Conservation (phyloP, 2,329 filamentous ascomycete species). For the Colletotrichum sp. region DNA sequence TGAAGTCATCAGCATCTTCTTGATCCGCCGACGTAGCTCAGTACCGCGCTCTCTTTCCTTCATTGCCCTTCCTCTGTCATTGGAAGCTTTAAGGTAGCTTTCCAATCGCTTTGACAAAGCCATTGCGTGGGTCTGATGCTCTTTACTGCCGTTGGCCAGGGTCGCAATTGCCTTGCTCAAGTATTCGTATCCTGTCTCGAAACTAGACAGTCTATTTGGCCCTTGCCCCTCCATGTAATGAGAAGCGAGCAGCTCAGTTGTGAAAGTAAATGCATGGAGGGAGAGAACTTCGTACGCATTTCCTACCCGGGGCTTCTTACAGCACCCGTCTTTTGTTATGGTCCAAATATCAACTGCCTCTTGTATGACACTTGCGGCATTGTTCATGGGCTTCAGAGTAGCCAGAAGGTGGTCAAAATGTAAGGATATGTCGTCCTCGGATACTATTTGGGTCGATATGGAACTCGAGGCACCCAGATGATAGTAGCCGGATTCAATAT, state of each 20-base stretch:
- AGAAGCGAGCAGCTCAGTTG: neutral
- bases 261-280: neutral
- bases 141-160: neutral
- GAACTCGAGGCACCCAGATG: neutral
- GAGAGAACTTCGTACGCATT: neutral
- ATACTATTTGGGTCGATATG: neutral
- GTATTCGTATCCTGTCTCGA: neutral
- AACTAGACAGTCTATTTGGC: neutral
- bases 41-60: neutral
- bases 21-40: neutral
- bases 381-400: neutral
- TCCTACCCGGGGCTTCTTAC: neutral
- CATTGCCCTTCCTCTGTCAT: neutral
- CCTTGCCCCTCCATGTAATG: neutral
- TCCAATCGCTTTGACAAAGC: neutral
- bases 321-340: neutral
- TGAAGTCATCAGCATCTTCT: neutral
- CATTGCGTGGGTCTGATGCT: neutral
- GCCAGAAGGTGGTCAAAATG: neutral
- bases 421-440: neutral
- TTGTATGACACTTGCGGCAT: neutral
- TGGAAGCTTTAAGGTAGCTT: neutral
- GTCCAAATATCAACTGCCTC: neutral
- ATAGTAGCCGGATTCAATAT: neutral
- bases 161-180: neutral